These are phyloP conservation scores for Meira miltonrushii DNA, from an alignment of 1,284 basidiomycete genomes.

Conservation along the genomic window DNA sequence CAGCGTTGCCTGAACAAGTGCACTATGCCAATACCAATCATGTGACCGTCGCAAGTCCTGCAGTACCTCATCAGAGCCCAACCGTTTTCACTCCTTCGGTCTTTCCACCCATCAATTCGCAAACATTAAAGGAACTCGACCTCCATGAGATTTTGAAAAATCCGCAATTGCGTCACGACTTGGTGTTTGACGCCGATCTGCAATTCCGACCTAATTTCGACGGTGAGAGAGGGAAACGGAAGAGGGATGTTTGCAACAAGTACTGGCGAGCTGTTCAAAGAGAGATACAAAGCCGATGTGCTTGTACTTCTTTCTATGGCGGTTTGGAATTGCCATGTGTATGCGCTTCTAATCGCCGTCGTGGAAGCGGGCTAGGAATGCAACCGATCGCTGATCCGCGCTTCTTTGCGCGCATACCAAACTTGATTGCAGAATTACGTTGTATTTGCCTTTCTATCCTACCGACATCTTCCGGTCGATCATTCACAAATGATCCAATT, in stretches of 20 bases:
- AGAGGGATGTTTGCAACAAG: slow-evolving; percentile 68
- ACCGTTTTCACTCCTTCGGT: slow-evolving; percentile 58
- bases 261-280: slow-evolving; percentile 78
- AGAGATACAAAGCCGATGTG: slow-evolving; percentile 75
- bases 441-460: slow-evolving; percentile 78
- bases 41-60: neutral
- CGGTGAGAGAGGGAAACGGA: slow-evolving; percentile 60
- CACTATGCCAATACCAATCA: neutral
- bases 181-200: slow-evolving; percentile 65
- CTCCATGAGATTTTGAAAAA: slow-evolving; percentile 78
- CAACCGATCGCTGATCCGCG: slow-evolving; percentile 8
- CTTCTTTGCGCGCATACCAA: slow-evolving; percentile 67
- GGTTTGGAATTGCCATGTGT: slow-evolving; percentile 49
- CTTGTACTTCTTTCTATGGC: slow-evolving; percentile 68
- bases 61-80: slow-evolving; percentile 7
- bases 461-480: slow-evolving; percentile 34
- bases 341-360: slow-evolving; percentile 17
- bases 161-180: slow-evolving; percentile 83
- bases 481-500: slow-evolving; percentile 58
- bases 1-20: neutral
- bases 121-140: slow-evolving; percentile 78
- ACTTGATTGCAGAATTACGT: slow-evolving; percentile 70
- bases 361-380: neutral
- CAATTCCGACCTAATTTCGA: slow-evolving; percentile 54
- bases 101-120: slow-evolving; percentile 73